phyloP scores from a whole-genome alignment of 2,329 filamentous ascomycete species.

The Fusarium kyushuense region DNA sequence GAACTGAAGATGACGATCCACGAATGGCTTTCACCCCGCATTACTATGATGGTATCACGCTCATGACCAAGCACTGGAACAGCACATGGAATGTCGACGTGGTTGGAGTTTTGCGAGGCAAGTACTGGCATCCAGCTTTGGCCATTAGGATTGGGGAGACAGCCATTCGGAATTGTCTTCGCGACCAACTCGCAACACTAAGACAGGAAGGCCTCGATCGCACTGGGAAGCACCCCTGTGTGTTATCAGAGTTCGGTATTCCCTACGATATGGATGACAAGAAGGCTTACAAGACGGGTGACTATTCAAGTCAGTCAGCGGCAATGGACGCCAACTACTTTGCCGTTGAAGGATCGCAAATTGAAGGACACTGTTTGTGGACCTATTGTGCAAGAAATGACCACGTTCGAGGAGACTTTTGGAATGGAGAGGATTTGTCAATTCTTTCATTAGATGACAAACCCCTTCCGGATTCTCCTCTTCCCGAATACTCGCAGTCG shows the following conservation, averaged over 20 bases:
- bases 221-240: slow-evolving; percentile 87
- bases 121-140: slow-evolving; percentile 89
- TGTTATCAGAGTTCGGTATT: slow-evolving; percentile 96
- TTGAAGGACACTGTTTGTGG: slow-evolving; percentile 92
- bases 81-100: slow-evolving; percentile 97
- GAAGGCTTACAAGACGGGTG: slow-evolving; percentile 92
- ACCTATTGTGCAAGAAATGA: slow-evolving; percentile 85
- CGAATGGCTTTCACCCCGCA: slow-evolving; percentile 94
- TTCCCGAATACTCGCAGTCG: slow-evolving; percentile 62
- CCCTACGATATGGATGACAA: slow-evolving; percentile 99
- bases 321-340: slow-evolving; percentile 98
- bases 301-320: slow-evolving; percentile 91
- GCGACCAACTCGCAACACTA: slow-evolving; percentile 86
- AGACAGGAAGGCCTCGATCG: slow-evolving; percentile 88
- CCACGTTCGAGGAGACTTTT: slow-evolving; percentile 90
- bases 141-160: slow-evolving; percentile 93
- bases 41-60: slow-evolving; percentile 95
- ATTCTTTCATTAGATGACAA: slow-evolving; percentile 89
- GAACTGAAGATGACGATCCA: slow-evolving; percentile 86
- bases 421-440: slow-evolving; percentile 97
- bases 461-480: slow-evolving; percentile 63
- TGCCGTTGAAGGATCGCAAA: slow-evolving; percentile 83
- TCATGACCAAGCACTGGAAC: slow-evolving; percentile 99
- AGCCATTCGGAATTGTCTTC: slow-evolving; percentile 93
- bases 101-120: slow-evolving; percentile 88